Conservation (phyloP, 352 stramenopile genomes). For the Pythium insidiosum region DNA sequence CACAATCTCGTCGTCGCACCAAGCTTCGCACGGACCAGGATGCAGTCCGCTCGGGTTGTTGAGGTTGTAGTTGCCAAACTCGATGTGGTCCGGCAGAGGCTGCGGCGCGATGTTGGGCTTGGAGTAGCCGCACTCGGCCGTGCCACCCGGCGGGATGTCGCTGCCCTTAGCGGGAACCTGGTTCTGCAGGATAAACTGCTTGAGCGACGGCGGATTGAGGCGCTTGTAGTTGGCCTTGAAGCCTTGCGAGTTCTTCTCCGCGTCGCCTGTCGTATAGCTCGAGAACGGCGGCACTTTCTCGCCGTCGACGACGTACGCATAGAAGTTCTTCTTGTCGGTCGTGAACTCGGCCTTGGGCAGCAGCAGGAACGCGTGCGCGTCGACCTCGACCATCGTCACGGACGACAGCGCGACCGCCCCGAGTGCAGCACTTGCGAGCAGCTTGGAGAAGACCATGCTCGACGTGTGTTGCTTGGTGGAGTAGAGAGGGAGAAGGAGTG, state of each 20-base stretch:
- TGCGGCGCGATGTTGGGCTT: not conserved
- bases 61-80: slow-evolving; percentile 4
- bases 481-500: too few relatives aligned
- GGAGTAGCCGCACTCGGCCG: slow-evolving; percentile 6
- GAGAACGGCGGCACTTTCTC: slow-evolving; percentile 10
- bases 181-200: slow-evolving; percentile 10
- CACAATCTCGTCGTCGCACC: slow-evolving; percentile 33
- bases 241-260: slow-evolving; percentile 3
- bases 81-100: slow-evolving; percentile 7
- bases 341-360: slow-evolving; percentile 19
- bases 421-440: too few relatives aligned
- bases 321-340: slow-evolving; percentile 17
- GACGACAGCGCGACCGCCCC: too few relatives aligned
- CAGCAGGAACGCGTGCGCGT: slow-evolving; percentile 16
- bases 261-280: slow-evolving; percentile 13
- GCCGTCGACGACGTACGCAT: slow-evolving; percentile 8
- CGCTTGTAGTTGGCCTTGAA: slow-evolving; percentile 10
- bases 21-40: slow-evolving; percentile 32
- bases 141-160: not conserved
- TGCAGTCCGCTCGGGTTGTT: slow-evolving; percentile 5
- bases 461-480: too few relatives aligned
- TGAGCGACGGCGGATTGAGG: not conserved
- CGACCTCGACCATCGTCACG: slow-evolving; percentile 1
- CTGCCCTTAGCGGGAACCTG: not conserved
- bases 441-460: too few relatives aligned